Conservation (phyloP, 768 basidiomycete species). For the Tremella yokohamensis region DNA sequence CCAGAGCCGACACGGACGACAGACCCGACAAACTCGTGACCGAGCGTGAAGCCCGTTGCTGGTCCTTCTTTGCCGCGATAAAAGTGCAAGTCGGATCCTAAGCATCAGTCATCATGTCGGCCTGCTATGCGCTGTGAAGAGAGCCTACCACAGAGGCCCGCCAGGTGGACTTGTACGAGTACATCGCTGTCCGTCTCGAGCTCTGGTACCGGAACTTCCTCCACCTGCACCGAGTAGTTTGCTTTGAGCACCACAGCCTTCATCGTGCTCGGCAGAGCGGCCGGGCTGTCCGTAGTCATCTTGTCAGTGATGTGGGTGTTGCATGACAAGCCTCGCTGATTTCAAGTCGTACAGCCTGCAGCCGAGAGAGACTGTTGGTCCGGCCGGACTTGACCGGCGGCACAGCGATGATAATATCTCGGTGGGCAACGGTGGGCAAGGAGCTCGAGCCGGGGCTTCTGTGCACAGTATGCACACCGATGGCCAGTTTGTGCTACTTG, state of each 20-base stretch:
- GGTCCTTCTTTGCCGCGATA: constrained; percentile 29
- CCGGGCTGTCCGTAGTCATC: neutral
- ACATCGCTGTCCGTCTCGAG: constrained; percentile 28
- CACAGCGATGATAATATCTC: no score
- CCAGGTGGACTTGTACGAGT: constrained; percentile 32
- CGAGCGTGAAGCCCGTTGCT: constrained; percentile 24
- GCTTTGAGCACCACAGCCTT: constrained; percentile 32
- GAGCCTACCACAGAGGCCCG: constrained; percentile 41
- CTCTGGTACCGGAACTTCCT: constrained; percentile 26
- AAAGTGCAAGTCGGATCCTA: constrained; percentile 39
- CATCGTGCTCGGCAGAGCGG: constrained; percentile 19
- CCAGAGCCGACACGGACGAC: constrained; percentile 35
- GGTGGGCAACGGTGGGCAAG: no score
- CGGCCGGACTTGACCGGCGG: no score
- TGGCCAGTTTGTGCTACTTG: no score
- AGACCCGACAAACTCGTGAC: constrained; percentile 41
- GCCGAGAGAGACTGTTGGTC: no score
- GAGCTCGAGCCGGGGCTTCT: no score
- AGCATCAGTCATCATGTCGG: neutral
- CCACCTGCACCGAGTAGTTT: constrained; percentile 19
- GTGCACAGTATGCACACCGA: no score
- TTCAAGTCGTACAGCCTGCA: no score
- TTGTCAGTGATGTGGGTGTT: no score
- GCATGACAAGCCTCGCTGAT: no score
- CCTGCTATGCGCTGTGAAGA: neutral